Conservation (phyloP, 305 asterid species). For the Petunia hybrid region DNA sequence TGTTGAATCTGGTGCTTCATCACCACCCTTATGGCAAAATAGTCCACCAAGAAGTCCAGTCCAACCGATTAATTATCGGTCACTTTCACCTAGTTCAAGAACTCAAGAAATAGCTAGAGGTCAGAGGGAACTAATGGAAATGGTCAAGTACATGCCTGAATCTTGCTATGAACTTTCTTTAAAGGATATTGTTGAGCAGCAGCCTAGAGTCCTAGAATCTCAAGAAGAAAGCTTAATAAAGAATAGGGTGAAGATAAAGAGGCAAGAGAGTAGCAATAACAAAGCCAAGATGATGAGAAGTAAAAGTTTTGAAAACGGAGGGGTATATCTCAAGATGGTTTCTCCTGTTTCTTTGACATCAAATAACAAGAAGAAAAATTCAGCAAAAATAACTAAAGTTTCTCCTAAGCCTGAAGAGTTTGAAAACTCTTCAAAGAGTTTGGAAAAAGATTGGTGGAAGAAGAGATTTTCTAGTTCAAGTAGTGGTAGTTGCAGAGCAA, state of each 20-base stretch:
- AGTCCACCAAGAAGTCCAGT: constrained; percentile 43
- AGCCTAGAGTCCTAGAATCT: constrained; percentile 1
- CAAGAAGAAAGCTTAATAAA: constrained; percentile 37
- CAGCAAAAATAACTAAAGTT: constrained; percentile 42
- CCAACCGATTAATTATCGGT: constrained; percentile 33
- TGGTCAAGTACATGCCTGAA: constrained; percentile 54
- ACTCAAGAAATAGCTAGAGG: constrained; percentile 51
- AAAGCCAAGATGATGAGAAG: constrained; percentile 29
- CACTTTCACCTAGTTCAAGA: constrained; percentile 42
- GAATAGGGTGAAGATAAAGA: neutral
- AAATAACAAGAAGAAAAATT: constrained; percentile 8
- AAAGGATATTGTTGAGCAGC: constrained; percentile 48
- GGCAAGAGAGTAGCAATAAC: neutral
- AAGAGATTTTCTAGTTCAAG: constrained; percentile 58
- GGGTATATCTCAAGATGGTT: constrained; percentile 33
- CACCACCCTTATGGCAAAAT: constrained; percentile 78
- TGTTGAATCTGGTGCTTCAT: constrained; percentile 68
- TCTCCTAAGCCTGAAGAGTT: constrained; percentile 60
- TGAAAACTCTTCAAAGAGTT: constrained; percentile 38
- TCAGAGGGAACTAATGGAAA: constrained; percentile 50
- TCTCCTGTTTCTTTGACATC: constrained; percentile 31
- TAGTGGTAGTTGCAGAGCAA: constrained; percentile 36
- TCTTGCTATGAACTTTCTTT: constrained; percentile 46
- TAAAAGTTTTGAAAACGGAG: neutral
- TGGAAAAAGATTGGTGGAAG: constrained; percentile 88